These are phyloP conservation scores for Aureobasidium mangrovei DNA, from an alignment of 2,329 filamentous ascomycete species.

Conservation along the genomic window DNA sequence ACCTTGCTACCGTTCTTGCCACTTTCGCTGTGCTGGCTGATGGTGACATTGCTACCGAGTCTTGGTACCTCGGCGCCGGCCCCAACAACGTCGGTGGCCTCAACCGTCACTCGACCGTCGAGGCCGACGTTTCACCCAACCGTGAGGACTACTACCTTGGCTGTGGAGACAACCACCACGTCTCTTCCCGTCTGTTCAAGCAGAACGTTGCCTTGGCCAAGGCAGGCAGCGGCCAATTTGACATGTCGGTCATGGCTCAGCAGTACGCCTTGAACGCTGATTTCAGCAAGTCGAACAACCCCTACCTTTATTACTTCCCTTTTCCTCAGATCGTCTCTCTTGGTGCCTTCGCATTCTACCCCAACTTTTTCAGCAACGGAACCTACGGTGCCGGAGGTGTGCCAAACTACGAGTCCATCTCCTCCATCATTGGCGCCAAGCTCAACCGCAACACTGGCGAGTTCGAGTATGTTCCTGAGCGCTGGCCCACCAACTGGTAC, in stretches of 20 bases:
- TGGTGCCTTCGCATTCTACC: conserved; percentile 25
- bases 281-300: conserved; percentile 22
- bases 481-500: conserved; percentile 25
- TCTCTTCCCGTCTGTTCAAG: conserved; percentile 25
- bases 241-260: conserved; percentile 21
- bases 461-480: conserved; percentile 25
- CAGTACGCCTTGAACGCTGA: conserved; percentile 18
- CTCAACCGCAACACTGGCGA: conserved; percentile 20
- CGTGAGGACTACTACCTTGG: conserved; percentile 29
- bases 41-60: conserved; percentile 22
- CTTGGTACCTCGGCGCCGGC: conserved; percentile 22
- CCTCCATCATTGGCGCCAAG: conserved; percentile 23
- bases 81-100: conserved; percentile 21
- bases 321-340: conserved; percentile 26
- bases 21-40: conserved; percentile 25
- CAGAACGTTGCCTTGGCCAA: conserved; percentile 23
- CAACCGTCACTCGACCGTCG: conserved; percentile 25
- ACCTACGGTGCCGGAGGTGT: conserved; percentile 30
- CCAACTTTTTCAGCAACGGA: conserved; percentile 29
- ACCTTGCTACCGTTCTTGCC: conserved; percentile 31
- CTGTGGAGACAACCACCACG: conserved; percentile 26
- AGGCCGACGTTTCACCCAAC: conserved; percentile 25
- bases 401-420: conserved; percentile 27
- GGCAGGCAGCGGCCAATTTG: conserved; percentile 21
- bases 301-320: conserved; percentile 27